Base-by-base conservation (phyloP, 768 basidiomycete genomes). In the Crassisporium funariophilum region DNA sequence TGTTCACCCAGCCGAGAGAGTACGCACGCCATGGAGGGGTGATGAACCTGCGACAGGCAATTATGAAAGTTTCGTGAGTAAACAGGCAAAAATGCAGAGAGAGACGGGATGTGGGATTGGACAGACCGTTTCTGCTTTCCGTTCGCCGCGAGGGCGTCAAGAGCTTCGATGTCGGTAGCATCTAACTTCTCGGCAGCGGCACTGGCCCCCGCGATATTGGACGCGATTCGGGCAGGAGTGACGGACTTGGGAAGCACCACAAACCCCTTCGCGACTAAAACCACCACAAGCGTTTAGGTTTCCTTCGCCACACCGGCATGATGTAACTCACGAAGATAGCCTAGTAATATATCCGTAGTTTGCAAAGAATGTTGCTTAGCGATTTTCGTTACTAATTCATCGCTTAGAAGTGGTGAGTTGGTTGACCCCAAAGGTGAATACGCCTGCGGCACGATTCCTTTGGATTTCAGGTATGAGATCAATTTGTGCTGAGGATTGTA, bases 371-470 rank as follows among this genome's bases (percentile, higher is more conserved):
- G 71, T 60, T 82, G 83, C 48, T 68, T 58, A 1, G 87, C 88
- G 47, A 92, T 75, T 53, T 74, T 70, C 3, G 67, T 51, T 6
- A 86, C 81, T 3, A 75, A 71, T 41, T 82, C 78, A 55, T 93
- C 88, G 5, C 59, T 61, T 24, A 91, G 62, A 5, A 92, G 68
- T 6, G 86, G 86, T 1, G 85, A 79, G 55, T 77, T 75, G 9
- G 81, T 74, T 7, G 83, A 86, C 25, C 84, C 89, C 11, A 92
- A 79, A 7, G 91, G 90, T 6, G 87, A 91, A 64, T 88, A 93
- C 1, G 91, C 90, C 62, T 90, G 76, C 0, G 86, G 74, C 40
- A 83, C 68, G 56, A 93, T 91, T 15, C 71, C 73, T 61, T 90
- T 82, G 13, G 75, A 71, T 60, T 76, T 74, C 52, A 88, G 71